Evolutionary conservation across 2,329 filamentous ascomycete species (phyloP).

Genomic region (Colletotrichum trifolii): DNA sequence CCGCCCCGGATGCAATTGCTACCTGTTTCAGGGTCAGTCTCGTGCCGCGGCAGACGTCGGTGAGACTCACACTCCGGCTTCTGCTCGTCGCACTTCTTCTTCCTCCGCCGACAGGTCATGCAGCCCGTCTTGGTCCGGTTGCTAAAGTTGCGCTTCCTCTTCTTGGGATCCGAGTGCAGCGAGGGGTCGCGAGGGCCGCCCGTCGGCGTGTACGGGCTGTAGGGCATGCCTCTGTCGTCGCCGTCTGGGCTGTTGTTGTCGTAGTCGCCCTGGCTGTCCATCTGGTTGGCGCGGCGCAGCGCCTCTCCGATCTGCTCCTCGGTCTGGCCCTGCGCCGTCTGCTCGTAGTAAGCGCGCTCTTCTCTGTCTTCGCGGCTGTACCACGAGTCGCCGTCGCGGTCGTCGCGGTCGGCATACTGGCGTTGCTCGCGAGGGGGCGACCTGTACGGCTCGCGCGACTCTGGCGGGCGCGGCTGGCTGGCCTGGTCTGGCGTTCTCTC

Average conservation of each 20-base stretch:
- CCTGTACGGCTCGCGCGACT: constrained; percentile 55
- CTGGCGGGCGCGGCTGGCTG: constrained; percentile 44
- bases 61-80: constrained; percentile 87
- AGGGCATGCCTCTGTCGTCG: constrained; percentile 57
- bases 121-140: constrained; percentile 97
- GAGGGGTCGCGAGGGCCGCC: constrained; percentile 56
- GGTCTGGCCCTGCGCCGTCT: constrained; percentile 57
- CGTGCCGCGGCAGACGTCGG: not conserved
- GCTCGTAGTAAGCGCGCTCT: constrained; percentile 58
- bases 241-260: constrained; percentile 65
- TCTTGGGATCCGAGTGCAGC: constrained; percentile 72
- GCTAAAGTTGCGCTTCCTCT: constrained; percentile 85
- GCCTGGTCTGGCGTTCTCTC: constrained; percentile 50
- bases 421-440: constrained; percentile 59
- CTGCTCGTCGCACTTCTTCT: constrained; percentile 98
- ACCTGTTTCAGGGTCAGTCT: constrained; percentile 60
- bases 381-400: constrained; percentile 58
- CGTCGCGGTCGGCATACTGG: constrained; percentile 55
- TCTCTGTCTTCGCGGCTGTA: constrained; percentile 59
- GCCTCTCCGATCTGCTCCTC: constrained; percentile 63
- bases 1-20: constrained; percentile 91
- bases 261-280: constrained; percentile 60
- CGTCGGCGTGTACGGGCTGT: constrained; percentile 55
- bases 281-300: constrained; percentile 57
- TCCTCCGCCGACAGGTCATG: constrained; percentile 88